A percentile compares a stretch with the other conserved stretches of the same genome.
Evolutionary conservation across 2,329 filamentous ascomycete genomes (phyloP).

Genomic region (Apiospora arundinis): DNA sequence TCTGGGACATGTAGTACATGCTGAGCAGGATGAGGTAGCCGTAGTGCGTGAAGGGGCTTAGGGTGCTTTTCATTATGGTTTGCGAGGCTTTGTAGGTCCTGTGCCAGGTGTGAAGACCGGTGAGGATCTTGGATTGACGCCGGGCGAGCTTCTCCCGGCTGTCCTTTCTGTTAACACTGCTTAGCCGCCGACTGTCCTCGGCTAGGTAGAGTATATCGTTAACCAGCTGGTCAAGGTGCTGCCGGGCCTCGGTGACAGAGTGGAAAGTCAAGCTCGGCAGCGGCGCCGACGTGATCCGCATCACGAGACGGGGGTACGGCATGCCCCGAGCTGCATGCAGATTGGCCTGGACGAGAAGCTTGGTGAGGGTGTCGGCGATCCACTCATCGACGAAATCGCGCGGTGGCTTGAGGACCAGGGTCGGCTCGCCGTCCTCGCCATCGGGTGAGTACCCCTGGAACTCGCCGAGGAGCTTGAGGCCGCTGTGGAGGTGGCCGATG

Average conservation of each 20-base stretch:
- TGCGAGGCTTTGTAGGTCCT: conserved; percentile 35
- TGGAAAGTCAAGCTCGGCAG: conserved; percentile 11
- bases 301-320: conserved; percentile 27
- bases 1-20: conserved; percentile 50
- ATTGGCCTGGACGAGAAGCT: conserved; percentile 39
- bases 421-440: conserved; percentile 19
- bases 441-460: conserved; percentile 27
- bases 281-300: conserved; percentile 1
- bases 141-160: not conserved
- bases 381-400: conserved; percentile 46
- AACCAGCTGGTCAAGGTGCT: conserved; percentile 20
- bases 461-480: conserved; percentile 45
- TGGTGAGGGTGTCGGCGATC: conserved; percentile 50
- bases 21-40: conserved; percentile 41
- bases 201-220: not conserved
- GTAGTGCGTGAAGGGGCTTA: conserved; percentile 30
- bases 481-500: conserved; percentile 50
- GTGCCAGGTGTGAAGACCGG: conserved; percentile 28
- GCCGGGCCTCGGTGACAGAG: conserved; percentile 20
- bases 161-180: not conserved
- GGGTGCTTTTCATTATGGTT: conserved; percentile 22
- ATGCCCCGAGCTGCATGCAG: conserved; percentile 35
- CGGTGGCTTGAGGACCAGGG: conserved; percentile 25
- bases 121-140: not conserved
- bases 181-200: not conserved